phyloP scores from a whole-genome alignment of 2,329 filamentous ascomycete species.

The Graphium sp. region DNA sequence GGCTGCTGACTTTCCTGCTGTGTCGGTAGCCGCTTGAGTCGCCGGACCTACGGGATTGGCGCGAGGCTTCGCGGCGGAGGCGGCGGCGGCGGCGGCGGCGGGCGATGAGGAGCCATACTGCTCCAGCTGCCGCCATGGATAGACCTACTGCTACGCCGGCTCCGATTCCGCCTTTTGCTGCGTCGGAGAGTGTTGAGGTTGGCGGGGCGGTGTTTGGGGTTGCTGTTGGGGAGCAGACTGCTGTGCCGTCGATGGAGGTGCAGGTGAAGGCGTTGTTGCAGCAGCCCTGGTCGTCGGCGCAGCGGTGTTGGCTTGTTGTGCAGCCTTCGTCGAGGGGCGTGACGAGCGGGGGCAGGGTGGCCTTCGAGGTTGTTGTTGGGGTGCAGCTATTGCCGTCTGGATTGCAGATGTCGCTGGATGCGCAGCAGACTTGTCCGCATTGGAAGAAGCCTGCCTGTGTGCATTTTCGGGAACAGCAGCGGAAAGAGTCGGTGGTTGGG shows the following conservation, averaged over 20 bases:
- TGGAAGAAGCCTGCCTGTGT: constrained; percentile 22
- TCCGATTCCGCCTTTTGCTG: constrained; percentile 40
- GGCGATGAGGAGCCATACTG: constrained; percentile 26
- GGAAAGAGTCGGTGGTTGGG: constrained; percentile 9
- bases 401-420: constrained; percentile 23
- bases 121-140: constrained; percentile 14
- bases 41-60: constrained; percentile 4
- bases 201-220: constrained; percentile 13
- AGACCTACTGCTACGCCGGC: constrained; percentile 30
- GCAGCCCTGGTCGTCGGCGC: constrained; percentile 28
- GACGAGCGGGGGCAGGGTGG: constrained; percentile 13
- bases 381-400: constrained; percentile 17
- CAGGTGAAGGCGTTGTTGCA: constrained; percentile 27
- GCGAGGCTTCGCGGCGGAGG: constrained; percentile 5
- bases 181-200: constrained; percentile 19
- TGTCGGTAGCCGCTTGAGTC: too few relatives aligned
- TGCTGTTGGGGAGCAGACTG: constrained; percentile 20
- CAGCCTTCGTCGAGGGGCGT: constrained; percentile 22
- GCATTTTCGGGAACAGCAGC: constrained; percentile 23
- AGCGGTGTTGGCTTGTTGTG: constrained; percentile 24
- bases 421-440: constrained; percentile 35
- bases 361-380: constrained; percentile 9
- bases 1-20: too few relatives aligned
- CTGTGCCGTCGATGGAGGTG: constrained; percentile 16
- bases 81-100: constrained; percentile 16